Percentiles rank a stretch among this genome's conserved stretches.
Evolutionary conservation across 2,329 filamentous ascomycete genomes (phyloP).

Genomic region (Venturia asperata): DNA sequence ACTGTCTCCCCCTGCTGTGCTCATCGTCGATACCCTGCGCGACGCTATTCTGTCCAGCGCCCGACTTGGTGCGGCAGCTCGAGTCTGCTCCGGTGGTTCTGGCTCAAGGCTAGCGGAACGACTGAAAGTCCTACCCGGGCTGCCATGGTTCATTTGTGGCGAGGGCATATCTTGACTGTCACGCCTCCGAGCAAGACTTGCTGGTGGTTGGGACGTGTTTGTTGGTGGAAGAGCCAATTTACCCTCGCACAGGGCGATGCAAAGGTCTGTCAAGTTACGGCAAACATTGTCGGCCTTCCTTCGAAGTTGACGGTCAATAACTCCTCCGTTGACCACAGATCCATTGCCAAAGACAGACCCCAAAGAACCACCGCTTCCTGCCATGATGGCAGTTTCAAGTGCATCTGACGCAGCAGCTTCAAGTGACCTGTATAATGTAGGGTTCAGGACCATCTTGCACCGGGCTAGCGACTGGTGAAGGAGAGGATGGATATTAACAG

Average conservation of each 20-base stretch:
- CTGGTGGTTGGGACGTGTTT: not conserved
- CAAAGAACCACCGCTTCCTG: slow-evolving; percentile 63
- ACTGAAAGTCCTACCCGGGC: not conserved
- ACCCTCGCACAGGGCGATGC: slow-evolving; percentile 60
- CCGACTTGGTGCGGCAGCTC: slow-evolving; percentile 31
- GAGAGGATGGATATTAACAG: slow-evolving; percentile 63
- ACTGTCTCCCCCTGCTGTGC: slow-evolving; percentile 24
- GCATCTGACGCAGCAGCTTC: slow-evolving; percentile 80
- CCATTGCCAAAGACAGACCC: slow-evolving; percentile 56
- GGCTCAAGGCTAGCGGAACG: slow-evolving; percentile 30
- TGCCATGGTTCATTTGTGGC: not conserved
- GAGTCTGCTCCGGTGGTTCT: slow-evolving; percentile 27
- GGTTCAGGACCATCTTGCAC: slow-evolving; percentile 60
- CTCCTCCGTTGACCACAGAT: slow-evolving; percentile 53
- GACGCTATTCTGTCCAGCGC: slow-evolving; percentile 40
- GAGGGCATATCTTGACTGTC: slow-evolving; percentile 16
- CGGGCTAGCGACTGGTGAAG: slow-evolving; percentile 75
- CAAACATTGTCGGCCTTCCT: slow-evolving; percentile 91
- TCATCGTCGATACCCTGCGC: slow-evolving; percentile 34
- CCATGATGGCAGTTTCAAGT: slow-evolving; percentile 67
- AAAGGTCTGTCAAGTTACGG: slow-evolving; percentile 85
- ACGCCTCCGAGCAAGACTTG: not conserved
- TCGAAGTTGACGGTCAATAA: slow-evolving; percentile 70
- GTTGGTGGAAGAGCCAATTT: slow-evolving; percentile 14
- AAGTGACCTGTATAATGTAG: slow-evolving; percentile 69